Base-by-base conservation (phyloP, 1,284 basidiomycete genomes). In the Apiotrichum mycotoxinovorans region DNA sequence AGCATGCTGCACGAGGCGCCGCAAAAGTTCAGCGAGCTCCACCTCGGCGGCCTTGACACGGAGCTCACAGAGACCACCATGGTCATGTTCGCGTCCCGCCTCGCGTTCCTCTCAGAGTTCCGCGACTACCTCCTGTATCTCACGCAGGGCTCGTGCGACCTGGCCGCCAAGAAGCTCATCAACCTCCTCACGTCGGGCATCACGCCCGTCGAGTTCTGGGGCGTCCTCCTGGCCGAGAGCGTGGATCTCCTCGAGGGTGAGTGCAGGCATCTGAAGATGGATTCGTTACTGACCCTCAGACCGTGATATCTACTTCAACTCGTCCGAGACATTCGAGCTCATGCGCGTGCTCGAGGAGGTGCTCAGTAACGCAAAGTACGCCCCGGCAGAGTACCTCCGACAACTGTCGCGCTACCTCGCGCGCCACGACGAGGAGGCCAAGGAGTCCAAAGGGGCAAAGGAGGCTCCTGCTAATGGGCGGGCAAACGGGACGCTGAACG, bases 71-170 rank as follows among this genome's bases (percentile, higher is more conserved):
- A 49, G 15, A 49, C 60, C 17, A 54, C 54, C 17, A 55, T 60
- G 51, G 51, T 60, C 30, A 61, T 72, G 56, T 71, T 72, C 52
- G 71, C 75, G 1, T 67, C 74, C 2, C 68, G 73, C 22, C 67
- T 81, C 30, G 64, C 71, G 17, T 81, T 80, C 73, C 66, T 81
- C 11, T 73, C 79, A 18, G 69, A 77, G 48, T 80, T 80, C 63
- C 65, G 78, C 40, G 78, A 80, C 61, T 80, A 80, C 61, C 69
- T 80, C 35, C 68, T 78, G 4, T 74, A 75, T 54, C 69, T 76
- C 33, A 61, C 63, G 0, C 64, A 69, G 37, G 78, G 73, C 2
- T 71, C 70, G 8, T 66, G 69, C n/a, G 60, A 66, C 22, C 60
- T 64, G 34, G 79, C 79, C 0, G 78, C 79, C 0, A 64, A 64